Evolutionary conservation across 2,329 filamentous ascomycete genomes (phyloP).

Genomic region (Trichothecium sympodiale): DNA sequence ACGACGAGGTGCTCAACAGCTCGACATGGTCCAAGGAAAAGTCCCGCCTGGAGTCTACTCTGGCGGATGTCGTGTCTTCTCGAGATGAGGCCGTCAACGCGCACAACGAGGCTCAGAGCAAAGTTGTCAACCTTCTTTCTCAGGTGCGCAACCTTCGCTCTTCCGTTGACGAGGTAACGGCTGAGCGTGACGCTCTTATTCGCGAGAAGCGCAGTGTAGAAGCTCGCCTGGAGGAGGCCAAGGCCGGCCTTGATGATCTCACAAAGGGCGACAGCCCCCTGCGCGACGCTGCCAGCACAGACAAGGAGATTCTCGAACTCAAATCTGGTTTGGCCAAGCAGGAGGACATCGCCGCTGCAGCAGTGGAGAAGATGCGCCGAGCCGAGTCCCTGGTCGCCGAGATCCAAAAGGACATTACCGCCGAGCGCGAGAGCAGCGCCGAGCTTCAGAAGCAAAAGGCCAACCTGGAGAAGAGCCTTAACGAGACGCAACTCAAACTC

Average conservation of each 20-base stretch:
- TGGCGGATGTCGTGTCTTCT: slow-evolving; percentile 82
- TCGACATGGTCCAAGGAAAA: slow-evolving; percentile 99
- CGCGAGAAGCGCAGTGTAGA: slow-evolving; percentile 89
- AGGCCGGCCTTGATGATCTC: slow-evolving; percentile 78
- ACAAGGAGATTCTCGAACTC: slow-evolving; percentile 80
- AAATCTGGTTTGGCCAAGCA: slow-evolving; percentile 84
- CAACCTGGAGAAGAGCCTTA: slow-evolving; percentile 75
- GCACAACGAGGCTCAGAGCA: slow-evolving; percentile 89
- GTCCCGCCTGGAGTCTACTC: slow-evolving; percentile 75
- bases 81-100: slow-evolving; percentile 86
- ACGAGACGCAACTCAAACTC: slow-evolving; percentile 79
- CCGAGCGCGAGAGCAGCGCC: slow-evolving; percentile 71
- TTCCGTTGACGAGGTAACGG: slow-evolving; percentile 72
- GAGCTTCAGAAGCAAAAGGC: slow-evolving; percentile 86
- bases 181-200: slow-evolving; percentile 72
- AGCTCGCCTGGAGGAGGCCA: slow-evolving; percentile 74
- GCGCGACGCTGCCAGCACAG: slow-evolving; percentile 78
- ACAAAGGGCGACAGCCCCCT: slow-evolving; percentile 77
- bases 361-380: slow-evolving; percentile 93
- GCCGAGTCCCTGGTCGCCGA: slow-evolving; percentile 80
- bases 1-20: slow-evolving; percentile 94
- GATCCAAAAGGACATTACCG: slow-evolving; percentile 83
- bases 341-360: slow-evolving; percentile 82
- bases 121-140: slow-evolving; percentile 80
- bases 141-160: slow-evolving; percentile 79